phyloP scores from a whole-genome alignment of 75 land plant species.

The Pseudotsuga menziesii region DNA sequence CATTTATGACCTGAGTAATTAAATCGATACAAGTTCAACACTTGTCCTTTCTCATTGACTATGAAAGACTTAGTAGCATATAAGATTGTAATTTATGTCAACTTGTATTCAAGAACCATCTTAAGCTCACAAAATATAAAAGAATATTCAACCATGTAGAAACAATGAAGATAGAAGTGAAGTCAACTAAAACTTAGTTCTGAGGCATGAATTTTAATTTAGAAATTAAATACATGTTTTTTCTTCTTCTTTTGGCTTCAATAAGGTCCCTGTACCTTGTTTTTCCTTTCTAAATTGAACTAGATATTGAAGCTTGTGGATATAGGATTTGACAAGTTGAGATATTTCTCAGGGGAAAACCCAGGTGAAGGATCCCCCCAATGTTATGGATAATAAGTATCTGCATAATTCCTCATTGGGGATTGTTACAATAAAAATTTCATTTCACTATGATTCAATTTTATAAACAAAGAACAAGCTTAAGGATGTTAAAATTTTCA shows the following conservation, averaged over 20 bases:
- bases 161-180: not conserved
- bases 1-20: conserved; percentile 63
- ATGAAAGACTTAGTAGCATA: not conserved
- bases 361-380: too few species aligned
- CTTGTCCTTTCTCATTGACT: not conserved
- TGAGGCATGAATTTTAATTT: too few species aligned
- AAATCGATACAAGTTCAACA: not conserved
- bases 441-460: too few species aligned
- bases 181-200: too few species aligned
- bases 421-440: too few species aligned
- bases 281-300: not conserved
- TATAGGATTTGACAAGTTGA: too few species aligned
- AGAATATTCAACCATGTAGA: not conserved
- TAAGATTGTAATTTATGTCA: not conserved
- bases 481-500: too few species aligned
- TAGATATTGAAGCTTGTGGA: too few species aligned
- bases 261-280: not conserved
- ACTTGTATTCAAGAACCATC: not conserved
- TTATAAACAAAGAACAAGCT: too few species aligned
- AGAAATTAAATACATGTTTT: not conserved
- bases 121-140: not conserved
- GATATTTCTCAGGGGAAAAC: too few species aligned
- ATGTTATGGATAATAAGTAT: too few species aligned
- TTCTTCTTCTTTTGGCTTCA: not conserved
- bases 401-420: too few species aligned